Evolutionary conservation across 352 stramenopile species (phyloP).

Genomic region (Nothophytophthora sp.): DNA sequence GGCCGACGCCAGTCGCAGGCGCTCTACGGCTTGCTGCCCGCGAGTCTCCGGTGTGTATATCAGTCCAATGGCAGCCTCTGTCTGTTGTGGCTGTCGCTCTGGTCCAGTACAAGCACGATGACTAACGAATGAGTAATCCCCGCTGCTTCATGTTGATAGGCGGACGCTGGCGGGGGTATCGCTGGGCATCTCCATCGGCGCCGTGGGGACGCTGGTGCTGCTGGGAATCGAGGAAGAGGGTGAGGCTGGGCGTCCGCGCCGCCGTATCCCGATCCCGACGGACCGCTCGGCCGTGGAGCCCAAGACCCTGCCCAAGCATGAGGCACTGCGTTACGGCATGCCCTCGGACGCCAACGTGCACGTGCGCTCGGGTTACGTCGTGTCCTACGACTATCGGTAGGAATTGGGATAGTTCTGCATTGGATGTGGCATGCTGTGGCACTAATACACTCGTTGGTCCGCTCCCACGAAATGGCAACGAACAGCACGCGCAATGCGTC

Average conservation of each 20-base stretch:
- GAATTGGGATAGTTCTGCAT: no score
- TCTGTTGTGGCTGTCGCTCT: background rate
- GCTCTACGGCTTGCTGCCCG: slow-evolving; percentile 30
- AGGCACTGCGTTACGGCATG: slow-evolving; percentile 72
- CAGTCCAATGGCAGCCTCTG: background rate
- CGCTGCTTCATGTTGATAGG: slow-evolving; percentile 19
- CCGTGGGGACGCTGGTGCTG: slow-evolving; percentile 41
- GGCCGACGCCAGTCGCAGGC: slow-evolving; percentile 19
- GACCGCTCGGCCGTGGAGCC: slow-evolving; percentile 10
- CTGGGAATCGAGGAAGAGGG: slow-evolving; percentile 29
- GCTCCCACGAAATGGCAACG: background rate
- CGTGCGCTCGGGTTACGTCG: slow-evolving; percentile 78
- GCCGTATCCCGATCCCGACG: slow-evolving; percentile 10
- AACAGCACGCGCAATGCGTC: slow-evolving; percentile 77
- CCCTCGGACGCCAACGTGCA: slow-evolving; percentile 73
- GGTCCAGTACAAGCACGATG: no score
- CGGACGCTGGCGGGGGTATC: slow-evolving; percentile 45
- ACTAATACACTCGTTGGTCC: no score
- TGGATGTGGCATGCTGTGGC: no score
- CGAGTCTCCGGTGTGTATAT: slow-evolving; percentile 31
- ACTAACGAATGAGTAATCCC: no score
- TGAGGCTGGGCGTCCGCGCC: background rate
- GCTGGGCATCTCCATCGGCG: slow-evolving; percentile 54
- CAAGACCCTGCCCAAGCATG: slow-evolving; percentile 37
- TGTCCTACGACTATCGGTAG: slow-evolving; percentile 85